These are phyloP conservation scores for Salvia miltiorrhiza DNA, from an alignment of 257 asterid species.

Conservation along the genomic window DNA sequence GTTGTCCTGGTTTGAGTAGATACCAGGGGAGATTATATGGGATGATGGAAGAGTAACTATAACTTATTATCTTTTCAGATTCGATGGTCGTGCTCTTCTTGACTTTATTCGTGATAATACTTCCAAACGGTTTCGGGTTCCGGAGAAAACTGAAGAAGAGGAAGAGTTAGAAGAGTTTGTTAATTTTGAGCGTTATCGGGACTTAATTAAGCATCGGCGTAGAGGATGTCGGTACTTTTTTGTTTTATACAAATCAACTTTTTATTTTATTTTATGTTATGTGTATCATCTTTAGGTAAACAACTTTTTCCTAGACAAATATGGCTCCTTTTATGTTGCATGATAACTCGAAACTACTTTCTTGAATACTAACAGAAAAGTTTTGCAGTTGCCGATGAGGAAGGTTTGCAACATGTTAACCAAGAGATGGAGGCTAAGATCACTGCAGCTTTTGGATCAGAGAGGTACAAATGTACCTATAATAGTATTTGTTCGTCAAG, in stretches of 20 bases:
- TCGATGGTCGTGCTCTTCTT: conserved; percentile 98
- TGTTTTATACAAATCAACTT: conserved; percentile 34
- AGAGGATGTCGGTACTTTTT: conserved; percentile 99
- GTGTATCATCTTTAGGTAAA: conserved; percentile 20
- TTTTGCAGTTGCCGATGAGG: conserved; percentile 82
- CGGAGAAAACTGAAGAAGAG: conserved; percentile 88
- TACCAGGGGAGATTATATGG: not conserved
- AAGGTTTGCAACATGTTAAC: conserved; percentile 79
- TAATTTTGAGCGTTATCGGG: conserved; percentile 99
- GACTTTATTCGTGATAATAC: conserved; percentile 87
- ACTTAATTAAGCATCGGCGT: conserved; percentile 99
- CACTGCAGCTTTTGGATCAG: conserved; percentile 63
- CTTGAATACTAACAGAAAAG: conserved; percentile 28
- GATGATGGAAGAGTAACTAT: conserved; percentile 6
- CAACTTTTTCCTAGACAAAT: conserved; percentile 5
- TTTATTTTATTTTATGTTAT: conserved; percentile 25
- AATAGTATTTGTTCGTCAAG: not conserved
- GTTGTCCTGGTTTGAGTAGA: conserved; percentile 9
- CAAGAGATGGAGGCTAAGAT: conserved; percentile 91
- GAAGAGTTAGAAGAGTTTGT: conserved; percentile 99
- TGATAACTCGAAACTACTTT: not conserved
- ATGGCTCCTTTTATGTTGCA: conserved; percentile 3
- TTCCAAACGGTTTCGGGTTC: conserved; percentile 51
- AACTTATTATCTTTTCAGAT: conserved; percentile 46
- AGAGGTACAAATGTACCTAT: conserved; percentile 49